Percentiles rank a stretch among this genome's conserved stretches.
phyloP scores from a whole-genome alignment of 2,329 filamentous ascomycete genomes.

The Myriosclerotinia curreyana region DNA sequence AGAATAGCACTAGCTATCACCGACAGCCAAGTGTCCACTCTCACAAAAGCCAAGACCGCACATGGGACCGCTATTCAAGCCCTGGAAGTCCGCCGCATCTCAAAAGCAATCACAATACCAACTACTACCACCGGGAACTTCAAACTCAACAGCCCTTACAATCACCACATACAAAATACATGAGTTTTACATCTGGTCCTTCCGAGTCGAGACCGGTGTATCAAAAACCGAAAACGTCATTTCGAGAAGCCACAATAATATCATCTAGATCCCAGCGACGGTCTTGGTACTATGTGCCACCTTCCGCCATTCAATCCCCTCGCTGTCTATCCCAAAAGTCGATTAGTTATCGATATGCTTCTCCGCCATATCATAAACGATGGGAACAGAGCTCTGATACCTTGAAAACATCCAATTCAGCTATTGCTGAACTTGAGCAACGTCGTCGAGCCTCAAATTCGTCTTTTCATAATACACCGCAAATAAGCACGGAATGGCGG shows the following conservation, averaged over 20 bases:
- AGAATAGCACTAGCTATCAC: background rate
- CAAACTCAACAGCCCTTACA: background rate
- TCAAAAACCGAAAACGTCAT: background rate
- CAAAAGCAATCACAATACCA: background rate
- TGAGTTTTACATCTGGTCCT: background rate
- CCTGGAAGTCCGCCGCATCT: background rate
- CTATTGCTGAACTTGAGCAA: background rate
- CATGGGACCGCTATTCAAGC: background rate
- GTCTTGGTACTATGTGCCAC: conserved; percentile 10
- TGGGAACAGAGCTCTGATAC: background rate
- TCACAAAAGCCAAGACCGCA: background rate
- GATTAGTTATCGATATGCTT: no score
- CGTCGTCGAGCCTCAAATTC: background rate
- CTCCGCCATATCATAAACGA: background rate
- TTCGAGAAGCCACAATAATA: background rate
- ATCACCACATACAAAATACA: background rate
- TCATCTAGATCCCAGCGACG: background rate
- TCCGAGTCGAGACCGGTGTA: background rate
- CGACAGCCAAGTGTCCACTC: no score
- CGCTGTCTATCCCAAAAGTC: background rate
- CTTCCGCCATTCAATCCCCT: background rate
- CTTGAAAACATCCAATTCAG: background rate
- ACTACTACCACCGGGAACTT: background rate
- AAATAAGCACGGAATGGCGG: background rate
- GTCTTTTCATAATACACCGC: background rate